A percentile compares a stretch with the other conserved stretches of the same genome.
These are phyloP conservation scores for Gaertneriomyces sp. DNA, from an alignment of 192 early-diverging fungal genomes.

Conservation along the genomic window DNA sequence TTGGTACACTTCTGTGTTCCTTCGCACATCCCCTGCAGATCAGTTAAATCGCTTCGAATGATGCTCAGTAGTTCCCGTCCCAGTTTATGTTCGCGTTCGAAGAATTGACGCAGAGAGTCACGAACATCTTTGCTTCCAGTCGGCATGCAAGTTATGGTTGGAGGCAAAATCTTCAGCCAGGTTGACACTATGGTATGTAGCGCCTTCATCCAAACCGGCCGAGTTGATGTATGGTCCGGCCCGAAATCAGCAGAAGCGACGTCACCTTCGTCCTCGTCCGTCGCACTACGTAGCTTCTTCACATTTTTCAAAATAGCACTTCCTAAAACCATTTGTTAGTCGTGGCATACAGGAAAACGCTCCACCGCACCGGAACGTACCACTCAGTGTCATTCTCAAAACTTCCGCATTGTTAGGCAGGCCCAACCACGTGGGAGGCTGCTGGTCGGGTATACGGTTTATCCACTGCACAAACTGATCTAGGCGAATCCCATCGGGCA, in stretches of 20 bases:
- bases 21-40: conserved; percentile 62
- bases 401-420: conserved; percentile 91
- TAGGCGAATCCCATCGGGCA: conserved; percentile 82
- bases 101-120: conserved; percentile 76
- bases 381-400: conserved; percentile 79
- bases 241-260: conserved; percentile 26
- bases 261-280: conserved; percentile 71
- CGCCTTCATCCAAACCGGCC: conserved; percentile 76
- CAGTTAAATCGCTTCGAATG: conserved; percentile 65
- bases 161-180: conserved; percentile 61
- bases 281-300: conserved; percentile 74
- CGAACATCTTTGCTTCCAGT: not conserved
- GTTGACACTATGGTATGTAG: conserved; percentile 49
- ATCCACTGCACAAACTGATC: conserved; percentile 91
- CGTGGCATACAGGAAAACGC: not conserved
- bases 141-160: conserved; percentile 20
- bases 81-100: conserved; percentile 73
- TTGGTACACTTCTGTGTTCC: conserved; percentile 87
- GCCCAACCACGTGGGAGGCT: conserved; percentile 97
- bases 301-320: conserved; percentile 76
- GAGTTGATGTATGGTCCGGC: conserved; percentile 29
- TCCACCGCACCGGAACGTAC: conserved; percentile 34
- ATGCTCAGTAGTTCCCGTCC: conserved; percentile 54
- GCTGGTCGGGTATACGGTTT: conserved; percentile 75
- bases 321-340: conserved; percentile 33